A percentile compares a stretch with the other conserved stretches of the same genome.
Evolutionary conservation across 2,329 filamentous ascomycete species (phyloP).

Genomic region (Neobulgaria alba): DNA sequence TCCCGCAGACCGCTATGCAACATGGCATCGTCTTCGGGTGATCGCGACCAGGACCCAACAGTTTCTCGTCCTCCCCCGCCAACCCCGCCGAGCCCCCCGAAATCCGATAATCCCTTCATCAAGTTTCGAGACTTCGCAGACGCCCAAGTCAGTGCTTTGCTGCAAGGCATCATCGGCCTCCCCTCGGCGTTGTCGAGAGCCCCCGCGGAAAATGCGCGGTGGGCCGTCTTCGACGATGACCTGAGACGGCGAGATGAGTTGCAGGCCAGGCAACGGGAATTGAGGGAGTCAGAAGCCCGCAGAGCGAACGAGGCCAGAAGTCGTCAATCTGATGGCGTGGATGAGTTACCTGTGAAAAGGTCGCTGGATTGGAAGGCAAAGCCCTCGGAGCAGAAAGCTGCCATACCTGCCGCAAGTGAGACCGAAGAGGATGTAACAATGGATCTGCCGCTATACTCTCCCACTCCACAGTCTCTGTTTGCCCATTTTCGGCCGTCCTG

Average conservation of each 20-base stretch:
- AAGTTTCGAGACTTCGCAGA: slow-evolving; percentile 26
- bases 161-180: slow-evolving; percentile 28
- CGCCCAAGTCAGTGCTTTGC: slow-evolving; percentile 23
- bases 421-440: slow-evolving; percentile 1
- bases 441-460: slow-evolving; percentile 24
- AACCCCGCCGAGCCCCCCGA: slow-evolving; percentile 11
- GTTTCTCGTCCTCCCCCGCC: neutral
- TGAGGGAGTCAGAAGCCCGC: slow-evolving; percentile 17
- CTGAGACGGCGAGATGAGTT: slow-evolving; percentile 21
- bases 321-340: slow-evolving; percentile 1
- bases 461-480: slow-evolving; percentile 19
- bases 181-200: slow-evolving; percentile 25
- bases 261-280: slow-evolving; percentile 15
- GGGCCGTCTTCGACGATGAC: slow-evolving; percentile 24
- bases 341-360: slow-evolving; percentile 13
- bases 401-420: neutral
- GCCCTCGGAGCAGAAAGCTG: neutral
- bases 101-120: slow-evolving; percentile 26
- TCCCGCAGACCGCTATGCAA: slow-evolving; percentile 1
- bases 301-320: neutral
- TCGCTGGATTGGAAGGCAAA: slow-evolving; percentile 1
- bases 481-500: too few relatives aligned
- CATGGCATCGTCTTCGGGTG: slow-evolving; percentile 17
- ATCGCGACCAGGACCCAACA: slow-evolving; percentile 13
- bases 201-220: slow-evolving; percentile 13